Conservation (phyloP, 306 rosid genomes). For the Comarum palustre region DNA sequence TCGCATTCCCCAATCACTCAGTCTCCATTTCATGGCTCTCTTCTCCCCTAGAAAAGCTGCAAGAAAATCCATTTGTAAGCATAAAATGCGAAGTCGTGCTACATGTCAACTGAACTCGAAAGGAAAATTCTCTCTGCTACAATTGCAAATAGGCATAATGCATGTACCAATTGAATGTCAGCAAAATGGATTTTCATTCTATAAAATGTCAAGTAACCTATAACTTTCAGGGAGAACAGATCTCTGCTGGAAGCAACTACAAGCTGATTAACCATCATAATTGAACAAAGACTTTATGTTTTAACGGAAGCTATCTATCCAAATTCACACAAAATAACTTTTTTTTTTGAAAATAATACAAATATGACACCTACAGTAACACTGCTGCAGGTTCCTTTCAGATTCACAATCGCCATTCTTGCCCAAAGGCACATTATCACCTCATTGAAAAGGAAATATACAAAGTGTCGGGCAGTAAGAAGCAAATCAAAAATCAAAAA, state of each 20-base stretch:
- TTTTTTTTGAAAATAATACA: neutral
- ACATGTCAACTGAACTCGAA: conserved; percentile 3
- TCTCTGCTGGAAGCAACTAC: neutral
- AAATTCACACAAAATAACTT: neutral
- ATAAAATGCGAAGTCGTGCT: conserved; percentile 15
- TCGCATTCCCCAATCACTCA: conserved; percentile 93
- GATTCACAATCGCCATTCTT: neutral
- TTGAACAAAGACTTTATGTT: neutral
- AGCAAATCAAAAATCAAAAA: neutral
- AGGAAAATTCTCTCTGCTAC: neutral
- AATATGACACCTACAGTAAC: neutral
- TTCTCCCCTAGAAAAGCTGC: conserved; percentile 86
- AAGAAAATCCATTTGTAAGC: conserved; percentile 13
- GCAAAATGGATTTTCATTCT: neutral
- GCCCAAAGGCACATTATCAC: neutral
- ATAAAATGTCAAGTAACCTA: neutral
- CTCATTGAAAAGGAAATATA: neutral
- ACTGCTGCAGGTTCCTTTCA: neutral
- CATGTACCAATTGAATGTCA: neutral
- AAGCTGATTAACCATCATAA: neutral
- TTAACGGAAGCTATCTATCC: neutral
- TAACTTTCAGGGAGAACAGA: neutral
- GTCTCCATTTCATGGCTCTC: conserved; percentile 80
- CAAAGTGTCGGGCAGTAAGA: neutral
- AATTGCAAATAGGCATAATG: neutral